Conservation (phyloP, 139 green algal species). For the Dunaliella sp. region DNA sequence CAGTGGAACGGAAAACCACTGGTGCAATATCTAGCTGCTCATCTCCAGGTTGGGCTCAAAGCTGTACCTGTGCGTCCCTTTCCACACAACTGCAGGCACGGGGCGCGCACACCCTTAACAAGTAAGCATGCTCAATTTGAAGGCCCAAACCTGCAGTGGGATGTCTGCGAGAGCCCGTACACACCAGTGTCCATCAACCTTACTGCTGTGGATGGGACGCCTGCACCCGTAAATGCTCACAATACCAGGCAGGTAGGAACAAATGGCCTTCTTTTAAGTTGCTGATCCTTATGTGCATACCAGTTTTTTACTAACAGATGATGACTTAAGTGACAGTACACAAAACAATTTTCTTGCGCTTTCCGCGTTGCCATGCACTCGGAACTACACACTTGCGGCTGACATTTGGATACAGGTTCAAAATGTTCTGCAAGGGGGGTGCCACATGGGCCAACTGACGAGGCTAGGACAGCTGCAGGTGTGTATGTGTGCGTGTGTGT, state of each 20-base stretch:
- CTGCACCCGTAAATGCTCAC: constrained; percentile 30
- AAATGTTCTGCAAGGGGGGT: constrained; percentile 50
- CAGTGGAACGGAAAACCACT: not conserved
- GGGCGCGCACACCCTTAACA: constrained; percentile 61
- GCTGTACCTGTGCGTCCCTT: no score
- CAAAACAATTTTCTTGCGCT: no score
- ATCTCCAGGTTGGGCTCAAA: no score
- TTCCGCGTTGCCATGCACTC: no score
- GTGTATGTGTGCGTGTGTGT: not conserved
- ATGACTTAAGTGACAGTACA: no score
- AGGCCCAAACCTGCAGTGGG: constrained; percentile 24
- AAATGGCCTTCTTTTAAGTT: no score
- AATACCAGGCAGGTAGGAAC: constrained; percentile 47
- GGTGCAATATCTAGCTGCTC: not conserved
- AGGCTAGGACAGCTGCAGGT: constrained; percentile 61
- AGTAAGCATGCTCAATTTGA: constrained; percentile 37
- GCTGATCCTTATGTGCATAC: no score
- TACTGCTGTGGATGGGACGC: constrained; percentile 20
- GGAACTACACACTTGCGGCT: no score
- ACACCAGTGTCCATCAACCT: constrained; percentile 35
- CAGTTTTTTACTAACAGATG: no score
- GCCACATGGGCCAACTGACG: constrained; percentile 73
- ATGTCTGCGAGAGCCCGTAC: constrained; percentile 50
- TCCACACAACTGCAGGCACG: constrained; percentile 70
- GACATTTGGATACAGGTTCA: no score